Percentiles rank a stretch among this genome's conserved stretches.
Conservation (phyloP, 139 green algal genomes). For the Chlorella sp. region DNA sequence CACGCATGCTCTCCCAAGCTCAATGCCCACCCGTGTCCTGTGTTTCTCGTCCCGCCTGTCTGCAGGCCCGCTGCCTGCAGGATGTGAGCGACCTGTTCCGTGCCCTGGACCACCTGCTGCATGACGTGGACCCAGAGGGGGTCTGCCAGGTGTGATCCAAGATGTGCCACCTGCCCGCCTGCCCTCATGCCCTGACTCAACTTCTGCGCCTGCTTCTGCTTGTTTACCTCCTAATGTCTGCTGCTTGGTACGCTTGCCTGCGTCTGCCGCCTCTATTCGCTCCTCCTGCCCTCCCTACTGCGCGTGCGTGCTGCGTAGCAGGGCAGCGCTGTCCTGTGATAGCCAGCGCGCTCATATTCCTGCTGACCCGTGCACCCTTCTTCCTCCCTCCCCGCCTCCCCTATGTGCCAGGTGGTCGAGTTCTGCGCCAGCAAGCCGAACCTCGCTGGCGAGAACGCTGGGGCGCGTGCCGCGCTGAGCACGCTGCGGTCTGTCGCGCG, state of each 20-base stretch:
- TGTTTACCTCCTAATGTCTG: not conserved
- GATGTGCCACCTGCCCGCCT: not conserved
- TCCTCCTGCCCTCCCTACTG: not conserved
- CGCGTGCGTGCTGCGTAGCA: not conserved
- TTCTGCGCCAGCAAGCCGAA: conserved; percentile 16
- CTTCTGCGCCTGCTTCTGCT: no score
- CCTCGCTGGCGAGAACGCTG: not conserved
- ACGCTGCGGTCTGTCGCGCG: not conserved
- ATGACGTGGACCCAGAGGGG: conserved; percentile 42
- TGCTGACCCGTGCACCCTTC: no score
- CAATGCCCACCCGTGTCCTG: no score
- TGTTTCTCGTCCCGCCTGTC: not conserved
- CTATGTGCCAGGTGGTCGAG: not conserved
- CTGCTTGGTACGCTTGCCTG: not conserved
- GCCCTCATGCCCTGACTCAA: no score
- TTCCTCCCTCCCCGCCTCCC: no score
- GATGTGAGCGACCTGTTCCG: conserved; percentile 38
- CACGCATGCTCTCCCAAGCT: no score
- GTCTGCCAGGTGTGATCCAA: conserved; percentile 20
- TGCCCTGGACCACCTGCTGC: conserved; percentile 47
- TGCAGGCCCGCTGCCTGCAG: conserved; percentile 6
- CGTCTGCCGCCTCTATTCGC: no score
- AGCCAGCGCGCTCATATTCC: no score
- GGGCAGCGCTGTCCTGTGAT: no score
- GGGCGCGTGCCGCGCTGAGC: not conserved